These are phyloP conservation scores for Parietichytrium sp. DNA, from an alignment of 108 stramenopile genomes.

Conservation along the genomic window DNA sequence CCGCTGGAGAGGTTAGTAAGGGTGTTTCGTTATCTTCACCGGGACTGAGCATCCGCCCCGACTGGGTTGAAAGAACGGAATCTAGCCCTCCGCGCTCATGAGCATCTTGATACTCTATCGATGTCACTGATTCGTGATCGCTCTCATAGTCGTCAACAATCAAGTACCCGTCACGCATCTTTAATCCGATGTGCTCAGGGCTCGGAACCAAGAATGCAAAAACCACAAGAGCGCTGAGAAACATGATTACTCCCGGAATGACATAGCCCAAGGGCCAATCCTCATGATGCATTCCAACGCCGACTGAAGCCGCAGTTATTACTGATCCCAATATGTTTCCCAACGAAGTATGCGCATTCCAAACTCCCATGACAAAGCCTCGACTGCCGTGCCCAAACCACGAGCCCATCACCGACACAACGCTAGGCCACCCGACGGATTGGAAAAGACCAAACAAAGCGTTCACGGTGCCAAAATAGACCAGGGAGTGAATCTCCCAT, in stretches of 20 bases:
- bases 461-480: background rate
- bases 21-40: no score
- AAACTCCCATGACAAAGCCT: slow-evolving; percentile 27
- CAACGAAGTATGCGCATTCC: slow-evolving; percentile 13
- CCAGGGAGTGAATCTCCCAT: background rate
- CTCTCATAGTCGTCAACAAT: background rate
- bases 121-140: background rate
- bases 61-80: no score
- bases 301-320: background rate
- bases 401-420: slow-evolving; percentile 8
- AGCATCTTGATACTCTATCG: background rate
- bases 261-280: slow-evolving; percentile 22
- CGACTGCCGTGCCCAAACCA: slow-evolving; percentile 19
- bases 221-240: background rate
- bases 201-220: background rate
- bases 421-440: slow-evolving; percentile 21
- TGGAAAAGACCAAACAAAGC: slow-evolving; percentile 7
- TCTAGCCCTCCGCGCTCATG: background rate
- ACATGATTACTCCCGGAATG: background rate
- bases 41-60: no score
- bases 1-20: no score
- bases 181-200: background rate
- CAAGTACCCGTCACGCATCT: background rate
- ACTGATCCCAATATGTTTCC: slow-evolving; percentile 12
- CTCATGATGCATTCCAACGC: slow-evolving; percentile 34